Evolutionary conservation across 2,329 filamentous ascomycete species (phyloP).

Genomic region (Capronia epimyces): DNA sequence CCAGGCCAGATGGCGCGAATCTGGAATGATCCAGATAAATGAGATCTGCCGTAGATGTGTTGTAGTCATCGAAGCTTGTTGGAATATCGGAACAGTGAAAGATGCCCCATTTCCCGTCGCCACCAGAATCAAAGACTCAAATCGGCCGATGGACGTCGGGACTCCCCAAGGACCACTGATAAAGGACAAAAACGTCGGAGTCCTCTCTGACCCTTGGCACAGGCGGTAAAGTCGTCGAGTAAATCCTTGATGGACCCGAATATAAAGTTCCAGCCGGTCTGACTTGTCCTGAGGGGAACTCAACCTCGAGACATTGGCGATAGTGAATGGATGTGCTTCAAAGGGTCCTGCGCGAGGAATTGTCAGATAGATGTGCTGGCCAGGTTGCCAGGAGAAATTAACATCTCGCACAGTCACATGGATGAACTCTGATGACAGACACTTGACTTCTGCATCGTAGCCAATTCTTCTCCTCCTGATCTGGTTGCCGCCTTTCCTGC

Average conservation of each 20-base stretch:
- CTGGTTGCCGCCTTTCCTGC: neutral
- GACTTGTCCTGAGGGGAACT: conserved; percentile 5
- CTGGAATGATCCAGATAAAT: conserved; percentile 23
- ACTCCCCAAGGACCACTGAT: conserved; percentile 22
- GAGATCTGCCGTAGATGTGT: conserved; percentile 16
- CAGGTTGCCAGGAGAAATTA: conserved; percentile 52
- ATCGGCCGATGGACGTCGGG: conserved; percentile 19
- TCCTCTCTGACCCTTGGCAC: conserved; percentile 4
- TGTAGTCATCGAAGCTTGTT: conserved; percentile 9
- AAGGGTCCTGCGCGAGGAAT: conserved; percentile 14
- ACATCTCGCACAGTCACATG: conserved; percentile 15
- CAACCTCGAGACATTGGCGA: conserved; percentile 38
- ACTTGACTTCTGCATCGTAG: conserved; percentile 14
- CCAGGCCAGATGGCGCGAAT: conserved; percentile 19
- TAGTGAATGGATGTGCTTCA: conserved; percentile 61
- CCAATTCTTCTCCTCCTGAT: conserved; percentile 3
- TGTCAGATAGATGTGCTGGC: conserved; percentile 55
- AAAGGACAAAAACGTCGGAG: conserved; percentile 11
- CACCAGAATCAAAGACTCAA: conserved; percentile 22
- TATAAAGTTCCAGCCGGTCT: conserved; percentile 17
- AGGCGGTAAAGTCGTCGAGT: conserved; percentile 19
- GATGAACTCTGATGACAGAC: conserved; percentile 11
- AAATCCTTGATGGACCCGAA: conserved; percentile 24
- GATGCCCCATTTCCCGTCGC: conserved; percentile 47
- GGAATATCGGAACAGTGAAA: conserved; percentile 47